Conservation (phyloP, 345 rosid species). For the Durio zibethinus region DNA sequence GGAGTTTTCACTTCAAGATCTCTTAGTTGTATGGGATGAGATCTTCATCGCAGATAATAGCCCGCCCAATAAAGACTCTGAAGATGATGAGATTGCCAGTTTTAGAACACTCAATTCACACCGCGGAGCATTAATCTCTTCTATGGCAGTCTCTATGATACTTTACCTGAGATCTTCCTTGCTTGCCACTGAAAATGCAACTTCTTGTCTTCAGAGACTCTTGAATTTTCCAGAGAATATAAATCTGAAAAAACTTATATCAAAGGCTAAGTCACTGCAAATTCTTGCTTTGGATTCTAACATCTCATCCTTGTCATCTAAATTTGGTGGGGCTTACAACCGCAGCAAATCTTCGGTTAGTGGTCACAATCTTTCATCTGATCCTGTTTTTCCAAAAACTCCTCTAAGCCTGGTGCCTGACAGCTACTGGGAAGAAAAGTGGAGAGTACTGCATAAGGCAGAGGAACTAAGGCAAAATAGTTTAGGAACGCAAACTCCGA, state of each 20-base stretch:
- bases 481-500: slow-evolving; percentile 38
- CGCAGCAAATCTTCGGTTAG: slow-evolving; percentile 40
- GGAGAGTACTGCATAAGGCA: slow-evolving; percentile 77
- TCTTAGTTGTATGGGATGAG: slow-evolving; percentile 89
- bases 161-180: slow-evolving; percentile 77
- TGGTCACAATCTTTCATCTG: slow-evolving; percentile 52
- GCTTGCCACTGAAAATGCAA: slow-evolving; percentile 88
- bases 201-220: slow-evolving; percentile 86
- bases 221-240: slow-evolving; percentile 75
- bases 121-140: slow-evolving; percentile 69
- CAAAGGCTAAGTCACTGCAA: slow-evolving; percentile 74
- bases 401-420: slow-evolving; percentile 59
- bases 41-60: slow-evolving; percentile 70
- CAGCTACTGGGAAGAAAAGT: slow-evolving; percentile 95
- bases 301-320: slow-evolving; percentile 21
- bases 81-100: slow-evolving; percentile 31
- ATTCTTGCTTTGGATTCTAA: slow-evolving; percentile 51
- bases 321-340: slow-evolving; percentile 34
- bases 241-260: slow-evolving; percentile 55
- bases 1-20: slow-evolving; percentile 71
- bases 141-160: slow-evolving; percentile 84
- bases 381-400: slow-evolving; percentile 54
- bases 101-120: slow-evolving; percentile 59
- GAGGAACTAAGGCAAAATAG: slow-evolving; percentile 45
- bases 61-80: slow-evolving; percentile 23